Base-by-base conservation (phyloP, 805 yeast genomes). In the Metschnikowia dekortorum region DNA sequence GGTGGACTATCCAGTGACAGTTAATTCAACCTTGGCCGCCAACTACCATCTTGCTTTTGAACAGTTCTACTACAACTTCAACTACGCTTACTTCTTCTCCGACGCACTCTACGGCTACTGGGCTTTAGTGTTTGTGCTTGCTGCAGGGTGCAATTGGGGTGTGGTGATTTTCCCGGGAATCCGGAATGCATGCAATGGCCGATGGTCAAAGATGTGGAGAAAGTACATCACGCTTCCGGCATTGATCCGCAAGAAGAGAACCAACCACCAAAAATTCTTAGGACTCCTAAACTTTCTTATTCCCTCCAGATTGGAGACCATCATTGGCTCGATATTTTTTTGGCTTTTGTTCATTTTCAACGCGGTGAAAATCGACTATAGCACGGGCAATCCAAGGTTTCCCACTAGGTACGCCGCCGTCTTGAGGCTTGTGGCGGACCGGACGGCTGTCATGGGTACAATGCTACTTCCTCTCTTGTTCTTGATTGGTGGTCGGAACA, bases 181-280 rank as follows among this genome's bases (percentile, higher is more conserved):
- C 33, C 41, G 60, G 30, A 38, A 31, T 9, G 8, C 13, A 7
- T 54, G 47, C 47, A 54, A 58, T 7, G 69, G 63, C 49, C 62
- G 65, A 4, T 9, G 65, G 2, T 53, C 71, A 4, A 75, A 70
- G 50, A 50, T 62, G 52, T 56, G 73, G 50, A 63, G 80, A 52
- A 64, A 66, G 14, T 59, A 65, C 36, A 43, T 76, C 8, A 62
- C 71, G 0, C 55, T 73, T 8, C 80, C 82, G 11, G 75, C 81
- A 0, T 59, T 70, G 5, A 50, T 51, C 26, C 64, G 63, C 1
- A 60, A 51, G 42, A 53, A 60, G 16, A 70, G 66, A 48, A 65
- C 72, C 22, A 55, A 60, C 31, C 66, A 63, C 38, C 57, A 60
- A 31, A 53, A 59, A 14, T 58, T 61, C 28, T 42, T 56, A 9